Base-by-base conservation (phyloP, 495 filamentous ascomycete species). In the Penicillium odoratum region DNA sequence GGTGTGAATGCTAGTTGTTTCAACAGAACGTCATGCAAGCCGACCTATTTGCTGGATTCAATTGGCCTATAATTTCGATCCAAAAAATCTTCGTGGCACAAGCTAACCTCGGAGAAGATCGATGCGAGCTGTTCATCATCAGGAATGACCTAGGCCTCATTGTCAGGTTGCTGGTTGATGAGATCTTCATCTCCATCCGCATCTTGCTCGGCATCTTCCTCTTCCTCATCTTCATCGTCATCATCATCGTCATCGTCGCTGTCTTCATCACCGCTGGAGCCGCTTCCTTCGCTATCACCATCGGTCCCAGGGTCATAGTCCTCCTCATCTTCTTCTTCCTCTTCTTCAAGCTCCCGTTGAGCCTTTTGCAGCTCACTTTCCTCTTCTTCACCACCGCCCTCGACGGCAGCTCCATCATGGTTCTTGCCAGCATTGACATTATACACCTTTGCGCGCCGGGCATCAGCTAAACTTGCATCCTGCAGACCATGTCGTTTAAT, bases 401-500 rank as follows among this genome's bases (percentile, higher is more conserved):
- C 76, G 2, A 45, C 69, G 16, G 44, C 48, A 3, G 62, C 68
- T 29, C 63, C 74, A 1, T 67, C 77, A n/a, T 77, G 43, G 11
- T 38, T 81, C 44, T 80, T 63, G 33, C 49, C 53, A 8, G 34
- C 83, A 42, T 89, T 92, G n/a, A 86, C 80, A 63, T 88, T 89
- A 54, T 85, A 82, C 56, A 77, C 82, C 80, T 94, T 96, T 10
- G 94, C 94, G 57, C 90, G 86, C 25, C 94, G 73, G 58, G 86
- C 83, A 64, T 93, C 93, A 5, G 94, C 94, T 85, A 98, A 85
- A 65, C 91, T 96, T 21, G 91, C 85, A 68, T 98, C 94, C 53
- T 96, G 90, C 33, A 98, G 81, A 13, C 84, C 82, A 63, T 96
- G 89, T 13, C 82, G 78, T 63, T 88, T 86, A 49, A 98, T 82